Evolutionary conservation across 2,329 filamentous ascomycete genomes (phyloP).

Genomic region (Zasmidium citrigriseum): DNA sequence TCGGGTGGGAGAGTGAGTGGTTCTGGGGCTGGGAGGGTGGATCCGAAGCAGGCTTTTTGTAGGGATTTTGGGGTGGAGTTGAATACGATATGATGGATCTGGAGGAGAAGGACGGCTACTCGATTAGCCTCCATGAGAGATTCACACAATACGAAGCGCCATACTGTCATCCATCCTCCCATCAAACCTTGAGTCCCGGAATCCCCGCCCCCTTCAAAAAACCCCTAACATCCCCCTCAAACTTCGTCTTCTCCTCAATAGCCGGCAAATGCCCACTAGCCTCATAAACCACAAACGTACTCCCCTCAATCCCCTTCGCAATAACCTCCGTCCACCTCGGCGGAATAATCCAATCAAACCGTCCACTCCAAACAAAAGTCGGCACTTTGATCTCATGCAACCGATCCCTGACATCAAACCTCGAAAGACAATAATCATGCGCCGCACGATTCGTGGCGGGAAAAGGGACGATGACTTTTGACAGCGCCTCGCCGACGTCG

Average conservation of each 20-base stretch:
- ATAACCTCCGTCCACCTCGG: neutral
- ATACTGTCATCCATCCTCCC: too few species aligned
- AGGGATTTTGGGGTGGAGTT: constrained; percentile 25
- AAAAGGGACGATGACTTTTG: neutral
- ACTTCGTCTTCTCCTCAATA: neutral
- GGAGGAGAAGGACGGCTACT: too few species aligned
- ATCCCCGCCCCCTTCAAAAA: neutral
- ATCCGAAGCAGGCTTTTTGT: constrained; percentile 24
- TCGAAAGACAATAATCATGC: neutral
- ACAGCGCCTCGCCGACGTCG: neutral
- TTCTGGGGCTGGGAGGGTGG: constrained; percentile 7
- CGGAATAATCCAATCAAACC: neutral
- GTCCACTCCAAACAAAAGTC: neutral
- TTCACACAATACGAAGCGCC: too few species aligned
- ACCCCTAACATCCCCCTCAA: neutral
- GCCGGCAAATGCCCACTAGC: neutral
- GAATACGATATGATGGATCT: constrained; percentile 16
- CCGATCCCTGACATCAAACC: neutral
- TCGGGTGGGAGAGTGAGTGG: constrained; percentile 8
- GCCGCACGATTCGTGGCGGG: neutral
- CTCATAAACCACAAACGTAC: neutral
- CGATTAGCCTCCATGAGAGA: too few species aligned
- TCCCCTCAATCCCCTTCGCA: neutral
- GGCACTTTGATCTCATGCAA: neutral
- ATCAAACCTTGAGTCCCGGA: neutral